phyloP scores from a whole-genome alignment of 2,329 filamentous ascomycete species.

The Neurospora crassa region DNA sequence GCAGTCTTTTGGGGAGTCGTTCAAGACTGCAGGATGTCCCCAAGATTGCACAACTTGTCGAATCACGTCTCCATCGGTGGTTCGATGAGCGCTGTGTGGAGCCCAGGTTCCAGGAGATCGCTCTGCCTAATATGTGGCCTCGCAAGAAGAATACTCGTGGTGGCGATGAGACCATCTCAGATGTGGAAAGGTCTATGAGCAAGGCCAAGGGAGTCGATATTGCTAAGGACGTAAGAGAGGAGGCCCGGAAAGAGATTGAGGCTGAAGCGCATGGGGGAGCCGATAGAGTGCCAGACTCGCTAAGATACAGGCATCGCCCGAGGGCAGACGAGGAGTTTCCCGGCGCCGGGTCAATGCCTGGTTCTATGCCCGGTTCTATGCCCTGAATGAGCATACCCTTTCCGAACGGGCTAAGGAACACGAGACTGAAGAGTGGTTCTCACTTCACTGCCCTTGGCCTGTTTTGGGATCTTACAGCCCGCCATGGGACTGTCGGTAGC shows the following conservation, averaged over 20 bases:
- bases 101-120: conserved; percentile 79
- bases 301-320: conserved; percentile 22
- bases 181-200: conserved; percentile 35
- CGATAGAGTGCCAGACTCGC: conserved; percentile 26
- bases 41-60: conserved; percentile 78
- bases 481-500: background rate
- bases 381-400: conserved; percentile 6
- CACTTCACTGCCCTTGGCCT: background rate
- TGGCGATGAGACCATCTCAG: conserved; percentile 48
- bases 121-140: conserved; percentile 73
- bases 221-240: conserved; percentile 40
- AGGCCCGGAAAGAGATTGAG: conserved; percentile 37
- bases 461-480: background rate
- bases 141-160: conserved; percentile 74
- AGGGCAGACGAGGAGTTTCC: conserved; percentile 20
- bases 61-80: conserved; percentile 72
- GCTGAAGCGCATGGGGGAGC: conserved; percentile 31
- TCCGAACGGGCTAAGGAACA: background rate
- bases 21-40: conserved; percentile 75
- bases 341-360: conserved; percentile 19
- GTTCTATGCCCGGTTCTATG: conserved; percentile 17
- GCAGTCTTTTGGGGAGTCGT: conserved; percentile 70
- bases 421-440: background rate
- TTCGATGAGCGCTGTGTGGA: conserved; percentile 82
- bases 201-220: conserved; percentile 46